These are phyloP conservation scores for Fusarium poae DNA, from an alignment of 2,329 filamentous ascomycete species.

Conservation along the genomic window DNA sequence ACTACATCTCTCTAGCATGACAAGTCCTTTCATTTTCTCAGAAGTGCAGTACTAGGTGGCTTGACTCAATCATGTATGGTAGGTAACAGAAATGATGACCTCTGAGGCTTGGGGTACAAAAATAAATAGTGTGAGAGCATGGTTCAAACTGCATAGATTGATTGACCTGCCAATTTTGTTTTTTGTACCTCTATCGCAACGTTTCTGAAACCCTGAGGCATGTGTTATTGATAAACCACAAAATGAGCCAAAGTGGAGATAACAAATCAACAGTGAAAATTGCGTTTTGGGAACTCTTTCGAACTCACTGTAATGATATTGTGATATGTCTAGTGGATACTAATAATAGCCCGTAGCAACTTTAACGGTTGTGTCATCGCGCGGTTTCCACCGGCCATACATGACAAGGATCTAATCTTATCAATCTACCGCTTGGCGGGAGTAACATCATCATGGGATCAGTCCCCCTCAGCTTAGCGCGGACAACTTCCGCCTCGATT, in stretches of 20 bases:
- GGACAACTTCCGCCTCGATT: constrained; percentile 40
- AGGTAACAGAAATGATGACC: no score
- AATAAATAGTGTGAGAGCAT: no score
- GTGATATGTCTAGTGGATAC: not conserved
- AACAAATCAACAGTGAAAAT: not conserved
- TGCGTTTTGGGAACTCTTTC: not conserved
- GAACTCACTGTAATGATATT: no score
- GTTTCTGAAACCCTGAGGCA: no score
- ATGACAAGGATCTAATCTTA: constrained; percentile 55
- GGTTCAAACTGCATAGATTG: no score
- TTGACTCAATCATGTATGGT: not conserved
- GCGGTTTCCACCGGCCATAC: constrained; percentile 37
- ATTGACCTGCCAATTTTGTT: no score
- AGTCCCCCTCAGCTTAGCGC: constrained; percentile 45
- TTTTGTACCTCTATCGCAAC: no score
- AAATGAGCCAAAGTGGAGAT: not conserved
- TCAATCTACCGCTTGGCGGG: constrained; percentile 51
- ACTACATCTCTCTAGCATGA: not conserved
- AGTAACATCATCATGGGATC: constrained; percentile 49
- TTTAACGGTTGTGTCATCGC: constrained; percentile 3
- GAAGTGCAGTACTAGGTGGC: not conserved
- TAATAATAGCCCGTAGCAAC: not conserved
- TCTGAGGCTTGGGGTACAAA: no score
- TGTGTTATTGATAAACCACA: not conserved
- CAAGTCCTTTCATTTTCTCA: not conserved